Evolutionary conservation across 345 rosid genomes (phyloP).

Genomic region (Eucalyptus tenuipes): DNA sequence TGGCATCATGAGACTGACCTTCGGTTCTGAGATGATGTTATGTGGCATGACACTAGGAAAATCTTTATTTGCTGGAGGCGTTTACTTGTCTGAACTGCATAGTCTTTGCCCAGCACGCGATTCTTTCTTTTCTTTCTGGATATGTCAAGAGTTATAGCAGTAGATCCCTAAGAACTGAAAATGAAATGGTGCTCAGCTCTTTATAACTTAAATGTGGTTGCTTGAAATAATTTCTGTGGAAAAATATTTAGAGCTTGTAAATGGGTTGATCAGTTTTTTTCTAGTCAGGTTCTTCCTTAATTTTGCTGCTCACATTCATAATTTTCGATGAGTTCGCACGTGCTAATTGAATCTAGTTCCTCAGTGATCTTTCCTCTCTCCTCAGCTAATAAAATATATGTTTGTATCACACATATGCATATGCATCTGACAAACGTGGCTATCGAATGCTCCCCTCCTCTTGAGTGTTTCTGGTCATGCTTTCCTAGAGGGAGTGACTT

Average conservation of each 20-base stretch:
- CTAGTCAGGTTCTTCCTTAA: neutral
- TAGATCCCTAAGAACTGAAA: neutral
- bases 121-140: neutral
- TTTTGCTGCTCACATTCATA: neutral
- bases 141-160: neutral
- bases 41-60: neutral
- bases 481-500: neutral
- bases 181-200: neutral
- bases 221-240: neutral
- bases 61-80: neutral
- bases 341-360: neutral
- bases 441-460: neutral
- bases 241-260: neutral
- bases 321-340: neutral
- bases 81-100: neutral
- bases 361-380: neutral
- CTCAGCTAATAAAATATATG: neutral
- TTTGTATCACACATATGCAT: neutral
- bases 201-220: neutral
- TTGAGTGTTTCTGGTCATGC: neutral
- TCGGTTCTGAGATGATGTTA: neutral
- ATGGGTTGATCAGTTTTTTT: neutral
- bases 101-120: neutral
- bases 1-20: neutral
- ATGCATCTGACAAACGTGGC: neutral